phyloP scores from a whole-genome alignment of 495 filamentous ascomycete genomes.

The Acidomyces sp. region DNA sequence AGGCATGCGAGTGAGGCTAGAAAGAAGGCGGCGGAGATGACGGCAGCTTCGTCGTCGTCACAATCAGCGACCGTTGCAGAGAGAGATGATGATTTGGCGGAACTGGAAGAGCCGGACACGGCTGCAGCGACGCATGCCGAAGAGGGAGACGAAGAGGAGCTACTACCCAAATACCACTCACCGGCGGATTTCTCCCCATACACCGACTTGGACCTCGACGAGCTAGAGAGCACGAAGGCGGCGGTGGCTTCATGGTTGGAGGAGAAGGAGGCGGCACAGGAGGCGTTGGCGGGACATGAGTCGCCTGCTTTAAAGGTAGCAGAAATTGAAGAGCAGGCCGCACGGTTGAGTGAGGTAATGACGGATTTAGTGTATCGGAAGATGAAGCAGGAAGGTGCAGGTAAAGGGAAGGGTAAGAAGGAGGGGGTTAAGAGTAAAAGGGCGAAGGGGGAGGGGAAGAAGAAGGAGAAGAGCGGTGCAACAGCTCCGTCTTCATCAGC shows the following conservation, averaged over 20 bases:
- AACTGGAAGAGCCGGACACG: slow-evolving; percentile 44
- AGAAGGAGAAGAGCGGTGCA: slow-evolving; percentile 22
- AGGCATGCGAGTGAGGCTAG: slow-evolving; percentile 34
- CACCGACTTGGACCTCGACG: slow-evolving; percentile 47
- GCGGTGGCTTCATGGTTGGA: slow-evolving; percentile 51
- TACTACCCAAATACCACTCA: slow-evolving; percentile 27
- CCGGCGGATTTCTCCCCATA: slow-evolving; percentile 42
- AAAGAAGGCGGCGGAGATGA: slow-evolving; percentile 33
- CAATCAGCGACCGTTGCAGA: slow-evolving; percentile 31
- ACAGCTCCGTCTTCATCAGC: no score
- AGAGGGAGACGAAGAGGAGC: no score
- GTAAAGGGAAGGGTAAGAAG: slow-evolving; percentile 39
- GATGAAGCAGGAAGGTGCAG: slow-evolving; percentile 35
- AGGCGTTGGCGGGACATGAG: slow-evolving; percentile 49
- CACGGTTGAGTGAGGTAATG: slow-evolving; percentile 50
- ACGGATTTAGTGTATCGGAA: slow-evolving; percentile 61
- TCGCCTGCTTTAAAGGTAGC: slow-evolving; percentile 56
- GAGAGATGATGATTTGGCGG: slow-evolving; percentile 44
- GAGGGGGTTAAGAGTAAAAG: slow-evolving; percentile 37
- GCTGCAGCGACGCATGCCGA: slow-evolving; percentile 30
- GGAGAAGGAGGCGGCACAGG: slow-evolving; percentile 48
- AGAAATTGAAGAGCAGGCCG: slow-evolving; percentile 46
- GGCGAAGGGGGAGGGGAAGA: slow-evolving; percentile 15
- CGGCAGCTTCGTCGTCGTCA: no score
- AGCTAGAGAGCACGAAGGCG: slow-evolving; percentile 36